Percentiles rank a stretch among this genome's conserved stretches.
Conservation (phyloP, 1,284 basidiomycete genomes). For the Exobasidium cylindrosporum region DNA sequence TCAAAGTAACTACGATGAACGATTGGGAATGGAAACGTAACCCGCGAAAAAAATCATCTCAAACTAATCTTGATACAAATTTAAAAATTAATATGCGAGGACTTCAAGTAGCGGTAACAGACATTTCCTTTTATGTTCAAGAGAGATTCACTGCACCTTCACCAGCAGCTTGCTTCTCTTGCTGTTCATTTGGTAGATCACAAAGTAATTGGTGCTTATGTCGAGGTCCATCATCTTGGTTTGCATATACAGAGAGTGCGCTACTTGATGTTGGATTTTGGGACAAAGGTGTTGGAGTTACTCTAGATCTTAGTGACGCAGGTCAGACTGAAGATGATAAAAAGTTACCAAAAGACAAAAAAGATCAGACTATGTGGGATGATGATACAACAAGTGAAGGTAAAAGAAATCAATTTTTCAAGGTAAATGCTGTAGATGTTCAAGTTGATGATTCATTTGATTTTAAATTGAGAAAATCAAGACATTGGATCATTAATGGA, state of each 20-base stretch:
- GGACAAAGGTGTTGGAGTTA: slow-evolving; percentile 5
- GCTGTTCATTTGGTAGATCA: slow-evolving; percentile 12
- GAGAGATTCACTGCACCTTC: slow-evolving; percentile 14
- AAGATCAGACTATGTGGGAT: background rate
- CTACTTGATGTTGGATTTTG: slow-evolving; percentile 16
- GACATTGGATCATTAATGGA: slow-evolving; percentile 18
- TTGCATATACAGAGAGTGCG: slow-evolving; percentile 17
- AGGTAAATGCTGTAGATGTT: slow-evolving; percentile 9
- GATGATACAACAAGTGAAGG: slow-evolving; percentile 5
- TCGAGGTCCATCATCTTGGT: slow-evolving; percentile 13
- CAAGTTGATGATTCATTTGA: slow-evolving; percentile 12
- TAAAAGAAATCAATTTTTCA: slow-evolving; percentile 10
- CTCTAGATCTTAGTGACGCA: slow-evolving; percentile 12
- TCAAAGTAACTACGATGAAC: background rate
- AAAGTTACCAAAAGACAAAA: background rate
- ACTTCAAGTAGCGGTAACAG: slow-evolving; percentile 8
- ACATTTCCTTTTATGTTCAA: slow-evolving; percentile 14
- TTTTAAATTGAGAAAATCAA: slow-evolving; percentile 13
- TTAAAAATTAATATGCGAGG: slow-evolving; percentile 1
- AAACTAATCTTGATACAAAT: slow-evolving; percentile 3
- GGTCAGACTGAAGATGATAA: background rate
- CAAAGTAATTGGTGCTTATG: slow-evolving; percentile 10
- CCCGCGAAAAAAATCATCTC: background rate
- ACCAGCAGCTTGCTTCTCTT: background rate
- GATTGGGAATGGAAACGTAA: slow-evolving; percentile 9